Base-by-base conservation (phyloP, 2,329 filamentous ascomycete species). In the Cladosporium cucumerinum region DNA sequence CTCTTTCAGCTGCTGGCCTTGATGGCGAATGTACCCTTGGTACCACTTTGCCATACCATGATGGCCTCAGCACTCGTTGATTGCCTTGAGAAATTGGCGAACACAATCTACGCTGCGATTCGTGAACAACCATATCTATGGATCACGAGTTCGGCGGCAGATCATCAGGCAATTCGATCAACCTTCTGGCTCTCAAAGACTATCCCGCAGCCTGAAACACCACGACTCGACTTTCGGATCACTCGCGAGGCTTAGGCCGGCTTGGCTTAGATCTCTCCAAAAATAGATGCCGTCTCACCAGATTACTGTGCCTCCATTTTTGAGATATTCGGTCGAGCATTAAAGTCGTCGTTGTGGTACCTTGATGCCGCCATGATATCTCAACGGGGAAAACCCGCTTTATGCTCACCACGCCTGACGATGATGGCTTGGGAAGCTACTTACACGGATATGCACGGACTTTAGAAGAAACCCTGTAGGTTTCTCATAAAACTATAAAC, bases 161-260 rank as follows among this genome's bases (percentile, higher is more conserved):
- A 46, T 46, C 39, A 46, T 11, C n/a, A 46, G 39, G 39, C 39
- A 46, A 46, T 46, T 46, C 23, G 39, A 46, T 46, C 39, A 46
- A 46, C 39, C 39, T 46, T 46, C n/a, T n/a, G 39, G 8, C 39
- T 46, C 39, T 54, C 51, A n/a, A 26, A 26, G 8, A 16, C 39
- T 57, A 57, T 57, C 23, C 54, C 39, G 54, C 30, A 57, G 54
- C 54, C 54, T 57, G 54, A 57, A 57, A 57, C 54, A 57, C 54
- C 28, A 32, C 54, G 32, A 54, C 51, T 54, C n/a, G n/a, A n/a
- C n/a, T n/a, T n/a, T n/a, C 25, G 49, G 49, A 52, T 52, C 49
- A 30, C 28, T 54, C 51, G 51, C 6, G 51, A 54, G 51, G 30
- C 30, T 18, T 21, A 18, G 26, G 51, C 51, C 51, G 51, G 51